Base-by-base conservation (phyloP, 108 stramenopile species). In the Skeletonema menzelii region DNA sequence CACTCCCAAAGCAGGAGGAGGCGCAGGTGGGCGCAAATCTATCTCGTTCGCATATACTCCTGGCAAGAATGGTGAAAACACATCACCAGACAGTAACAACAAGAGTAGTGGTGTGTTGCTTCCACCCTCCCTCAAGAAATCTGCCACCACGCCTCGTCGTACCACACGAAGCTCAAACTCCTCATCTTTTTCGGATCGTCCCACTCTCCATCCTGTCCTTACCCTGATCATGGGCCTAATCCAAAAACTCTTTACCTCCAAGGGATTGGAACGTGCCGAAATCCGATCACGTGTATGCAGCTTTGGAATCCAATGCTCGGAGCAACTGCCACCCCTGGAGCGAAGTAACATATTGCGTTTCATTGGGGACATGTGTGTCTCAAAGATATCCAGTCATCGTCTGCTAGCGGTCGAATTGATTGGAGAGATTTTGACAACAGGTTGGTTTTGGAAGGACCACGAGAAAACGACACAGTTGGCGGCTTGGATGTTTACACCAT, bases 371-470 rank as follows among this genome's bases (percentile, higher is more conserved):
- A 75, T 93, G 49, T 84, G 80, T 58, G 63, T 80, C 58, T 93
- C 91, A 0, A 93, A 92, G 66, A 76, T 89, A 22, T 87, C 92
- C 0, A 49, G 72, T 44, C 95, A 95, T 82, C 82, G 95, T 30
- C 69, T 93, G 27, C 70, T 92, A 27, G 91, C 69, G 5, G 79
- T 83, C 1, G 91, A 95, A 65, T 27, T 92, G 35, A 75, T 88
- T 69, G 89, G 90, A 15, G 61, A 71, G 14, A 55, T 90, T 56
- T 56, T 95, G 8, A 55, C 68, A 0, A 60, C 82, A 35, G 77
- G 78, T 35, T 91, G 90, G 87, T 67, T 92, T 46, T 88, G 87
- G 87, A 75, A 19, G 15, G 63, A 83, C 26, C 63, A 67, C 63
- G 76, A 58, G 49, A 75, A 44, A 38, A 62, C 60, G n/a, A 31